Evolutionary conservation across 441 rosid species (phyloP).

Genomic region (Heliophila coronopifolia): DNA sequence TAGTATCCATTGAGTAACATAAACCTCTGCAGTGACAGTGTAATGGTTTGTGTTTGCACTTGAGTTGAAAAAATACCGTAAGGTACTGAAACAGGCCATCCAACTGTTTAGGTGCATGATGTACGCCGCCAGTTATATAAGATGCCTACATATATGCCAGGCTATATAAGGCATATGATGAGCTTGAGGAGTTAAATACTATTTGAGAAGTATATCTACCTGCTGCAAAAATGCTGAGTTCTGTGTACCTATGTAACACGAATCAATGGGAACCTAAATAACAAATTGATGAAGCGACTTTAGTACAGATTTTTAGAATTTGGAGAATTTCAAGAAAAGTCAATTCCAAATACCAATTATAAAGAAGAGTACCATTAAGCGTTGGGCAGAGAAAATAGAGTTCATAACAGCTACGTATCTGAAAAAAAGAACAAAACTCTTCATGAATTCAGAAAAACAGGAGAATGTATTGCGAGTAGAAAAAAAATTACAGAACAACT

Average conservation of each 20-base stretch:
- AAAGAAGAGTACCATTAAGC: slow-evolving; percentile 56
- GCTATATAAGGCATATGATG: slow-evolving; percentile 4
- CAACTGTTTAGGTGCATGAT: slow-evolving; percentile 78
- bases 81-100: slow-evolving; percentile 86
- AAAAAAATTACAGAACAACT: slow-evolving; percentile 28
- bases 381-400: slow-evolving; percentile 91
- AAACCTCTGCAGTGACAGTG: not conserved
- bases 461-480: slow-evolving; percentile 10
- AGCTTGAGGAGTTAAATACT: not conserved
- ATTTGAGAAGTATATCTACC: no score
- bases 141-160: slow-evolving; percentile 58
- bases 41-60: slow-evolving; percentile 2
- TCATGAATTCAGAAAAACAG: slow-evolving; percentile 18
- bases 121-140: slow-evolving; percentile 82
- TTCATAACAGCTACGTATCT: slow-evolving; percentile 98
- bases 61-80: slow-evolving; percentile 40
- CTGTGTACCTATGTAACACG: slow-evolving; percentile 75
- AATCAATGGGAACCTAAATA: slow-evolving; percentile 84
- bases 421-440: slow-evolving; percentile 27
- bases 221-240: slow-evolving; percentile 95
- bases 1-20: not conserved
- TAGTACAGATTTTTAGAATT: not conserved
- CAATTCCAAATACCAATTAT: not conserved
- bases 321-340: not conserved
- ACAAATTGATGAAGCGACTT: slow-evolving; percentile 13